Evolutionary conservation across 176 grass and related monocot species (phyloP).

Genomic region (Zea mays): Zm-B73-REFERENCE-NAM-5.0 NC_050102.1:134547501-134548000

Average conservation of each 20-base stretch:
- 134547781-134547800: constrained; percentile 96
- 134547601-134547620: too few species aligned
- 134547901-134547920: constrained; percentile 26
- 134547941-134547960: not conserved
- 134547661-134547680: not conserved
- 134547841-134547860: constrained; percentile 21
- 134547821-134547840: constrained; percentile 99
- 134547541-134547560: too few species aligned
- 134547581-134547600: too few species aligned
- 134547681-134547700: not conserved
- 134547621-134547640: too few species aligned
- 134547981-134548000: not conserved
- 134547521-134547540: too few species aligned
- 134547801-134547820: constrained; percentile 90
- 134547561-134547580: too few species aligned
- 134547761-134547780: constrained; percentile 1
- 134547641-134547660: too few species aligned
- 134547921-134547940: not conserved
- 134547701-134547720: constrained; percentile 12
- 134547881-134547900: constrained; percentile 3
- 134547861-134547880: constrained; percentile 27
- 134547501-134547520: not conserved
- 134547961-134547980: not conserved
- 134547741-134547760: not conserved
- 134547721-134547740: not conserved